A percentile compares a stretch with the other conserved stretches of the same genome.
Evolutionary conservation across 2,329 filamentous ascomycete species (phyloP).

Genomic region (Sporothrix phasma): DNA sequence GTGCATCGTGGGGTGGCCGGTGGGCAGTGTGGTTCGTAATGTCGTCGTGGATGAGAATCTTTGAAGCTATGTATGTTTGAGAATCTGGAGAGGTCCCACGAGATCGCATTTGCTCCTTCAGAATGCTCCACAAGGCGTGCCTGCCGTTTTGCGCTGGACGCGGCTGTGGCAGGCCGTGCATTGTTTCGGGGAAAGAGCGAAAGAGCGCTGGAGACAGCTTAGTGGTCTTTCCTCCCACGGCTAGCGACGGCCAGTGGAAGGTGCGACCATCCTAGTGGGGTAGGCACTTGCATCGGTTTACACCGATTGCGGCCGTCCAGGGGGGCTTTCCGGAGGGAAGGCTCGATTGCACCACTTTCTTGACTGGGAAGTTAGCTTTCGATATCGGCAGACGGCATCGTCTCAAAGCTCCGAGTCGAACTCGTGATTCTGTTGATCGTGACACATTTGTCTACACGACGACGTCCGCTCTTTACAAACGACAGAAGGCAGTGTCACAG

Average conservation of each 20-base stretch:
- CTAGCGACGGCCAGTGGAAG: background rate
- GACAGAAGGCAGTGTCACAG: too few relatives aligned
- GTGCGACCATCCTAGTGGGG: background rate
- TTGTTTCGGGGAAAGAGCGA: too few relatives aligned
- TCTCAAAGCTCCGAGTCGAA: background rate
- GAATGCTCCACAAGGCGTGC: background rate
- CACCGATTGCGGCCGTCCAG: background rate
- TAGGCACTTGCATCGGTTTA: background rate
- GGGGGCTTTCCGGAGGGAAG: background rate
- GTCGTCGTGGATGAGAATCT: background rate
- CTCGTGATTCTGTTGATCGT: background rate
- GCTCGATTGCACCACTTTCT: background rate
- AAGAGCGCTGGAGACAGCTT: background rate
- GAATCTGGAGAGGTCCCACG: too few relatives aligned
- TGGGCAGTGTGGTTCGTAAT: background rate
- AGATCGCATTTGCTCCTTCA: background rate
- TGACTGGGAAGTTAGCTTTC: background rate
- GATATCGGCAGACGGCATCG: background rate
- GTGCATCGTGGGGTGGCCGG: background rate
- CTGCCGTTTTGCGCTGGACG: background rate
- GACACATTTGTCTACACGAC: background rate
- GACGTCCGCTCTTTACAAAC: background rate
- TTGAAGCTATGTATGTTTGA: background rate
- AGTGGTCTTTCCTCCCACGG: background rate
- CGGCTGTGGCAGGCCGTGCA: background rate